Evolutionary conservation across 257 asterid species (phyloP).

Genomic region (Solanum chiquidenum): DNA sequence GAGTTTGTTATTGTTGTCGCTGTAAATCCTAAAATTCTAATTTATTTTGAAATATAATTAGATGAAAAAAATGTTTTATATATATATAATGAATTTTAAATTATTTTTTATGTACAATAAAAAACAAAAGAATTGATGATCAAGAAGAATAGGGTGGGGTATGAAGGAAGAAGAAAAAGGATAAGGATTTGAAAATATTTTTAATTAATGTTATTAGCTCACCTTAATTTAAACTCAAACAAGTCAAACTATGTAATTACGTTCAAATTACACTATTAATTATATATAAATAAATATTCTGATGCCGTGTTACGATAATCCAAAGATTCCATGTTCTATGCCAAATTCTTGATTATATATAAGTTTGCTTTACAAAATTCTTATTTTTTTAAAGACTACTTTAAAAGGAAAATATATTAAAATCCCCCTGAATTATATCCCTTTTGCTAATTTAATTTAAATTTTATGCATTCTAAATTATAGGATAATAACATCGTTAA

Average conservation of each 20-base stretch:
- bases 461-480: not conserved
- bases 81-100: too few relatives aligned
- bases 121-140: not conserved
- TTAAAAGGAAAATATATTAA: not conserved
- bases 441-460: not conserved
- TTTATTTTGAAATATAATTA: too few relatives aligned
- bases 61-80: too few relatives aligned
- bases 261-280: too few relatives aligned
- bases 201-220: too few relatives aligned
- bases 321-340: not conserved
- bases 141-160: not conserved
- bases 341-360: not conserved
- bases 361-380: not conserved
- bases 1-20: too few relatives aligned
- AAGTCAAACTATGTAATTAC: too few relatives aligned
- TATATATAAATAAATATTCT: not conserved
- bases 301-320: not conserved
- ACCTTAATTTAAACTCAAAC: too few relatives aligned
- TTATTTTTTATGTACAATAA: too few relatives aligned
- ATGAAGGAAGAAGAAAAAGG: too few relatives aligned
- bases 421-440: not conserved
- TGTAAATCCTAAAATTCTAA: too few relatives aligned
- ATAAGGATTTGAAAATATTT: too few relatives aligned
- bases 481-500: not conserved
- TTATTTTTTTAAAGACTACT: not conserved